Evolutionary conservation across 2,329 filamentous ascomycete species (phyloP).

Genomic region (Dryadomyces sulphureus): DNA sequence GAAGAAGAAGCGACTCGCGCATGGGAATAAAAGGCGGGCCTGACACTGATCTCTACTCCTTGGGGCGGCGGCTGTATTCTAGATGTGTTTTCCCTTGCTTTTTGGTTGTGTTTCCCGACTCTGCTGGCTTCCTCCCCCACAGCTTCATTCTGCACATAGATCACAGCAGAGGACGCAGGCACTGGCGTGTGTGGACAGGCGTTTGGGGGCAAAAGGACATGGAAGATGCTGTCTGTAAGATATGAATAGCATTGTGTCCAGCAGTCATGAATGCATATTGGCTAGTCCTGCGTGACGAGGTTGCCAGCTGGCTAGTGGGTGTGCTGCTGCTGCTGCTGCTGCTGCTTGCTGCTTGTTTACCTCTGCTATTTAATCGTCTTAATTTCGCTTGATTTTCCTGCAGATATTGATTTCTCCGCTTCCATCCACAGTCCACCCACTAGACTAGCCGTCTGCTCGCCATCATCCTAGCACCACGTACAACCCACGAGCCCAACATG

Average conservation of each 20-base stretch:
- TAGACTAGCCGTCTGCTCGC: too few relatives aligned
- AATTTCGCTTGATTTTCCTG: too few relatives aligned
- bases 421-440: too few relatives aligned
- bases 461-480: not conserved
- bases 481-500: slow-evolving; percentile 21
- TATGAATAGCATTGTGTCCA: not conserved
- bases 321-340: too few relatives aligned
- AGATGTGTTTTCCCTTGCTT: slow-evolving; percentile 3
- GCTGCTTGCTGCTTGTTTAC: too few relatives aligned
- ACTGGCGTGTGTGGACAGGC: slow-evolving; percentile 8
- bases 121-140: not conserved
- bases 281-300: too few relatives aligned
- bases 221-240: too few relatives aligned
- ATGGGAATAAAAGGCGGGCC: not conserved
- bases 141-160: slow-evolving; percentile 5
- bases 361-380: too few relatives aligned
- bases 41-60: slow-evolving; percentile 6
- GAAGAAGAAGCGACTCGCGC: not conserved
- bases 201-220: slow-evolving; percentile 2
- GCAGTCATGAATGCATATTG: not conserved
- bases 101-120: not conserved
- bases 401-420: too few relatives aligned
- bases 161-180: slow-evolving; percentile 6
- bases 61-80: slow-evolving; percentile 2
- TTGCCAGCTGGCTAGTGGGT: too few relatives aligned